Percentiles rank a stretch among this genome's conserved stretches.
Evolutionary conservation across 352 stramenopile species (phyloP).

Genomic region (Pythium sp.): DNA sequence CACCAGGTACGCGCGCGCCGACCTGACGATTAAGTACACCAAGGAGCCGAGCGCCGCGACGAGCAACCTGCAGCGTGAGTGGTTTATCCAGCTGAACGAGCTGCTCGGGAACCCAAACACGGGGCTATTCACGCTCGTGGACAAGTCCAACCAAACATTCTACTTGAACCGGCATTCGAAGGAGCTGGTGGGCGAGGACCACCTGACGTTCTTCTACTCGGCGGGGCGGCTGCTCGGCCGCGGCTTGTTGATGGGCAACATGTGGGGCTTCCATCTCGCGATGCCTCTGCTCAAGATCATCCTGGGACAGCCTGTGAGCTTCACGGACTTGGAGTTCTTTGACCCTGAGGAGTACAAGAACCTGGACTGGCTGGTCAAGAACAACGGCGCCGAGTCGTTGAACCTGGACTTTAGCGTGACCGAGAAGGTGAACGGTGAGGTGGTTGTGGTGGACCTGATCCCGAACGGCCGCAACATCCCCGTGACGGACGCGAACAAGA

Average conservation of each 20-base stretch:
- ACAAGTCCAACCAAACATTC: conserved; percentile 57
- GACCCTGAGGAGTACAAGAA: conserved; percentile 27
- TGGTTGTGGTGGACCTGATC: no score
- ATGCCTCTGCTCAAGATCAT: conserved; percentile 3
- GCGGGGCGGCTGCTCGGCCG: conserved; percentile 37
- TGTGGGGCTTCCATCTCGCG: conserved; percentile 1
- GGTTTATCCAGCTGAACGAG: conserved; percentile 80
- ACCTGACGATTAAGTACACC: no score
- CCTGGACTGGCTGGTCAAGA: conserved; percentile 22
- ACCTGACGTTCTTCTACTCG: conserved; percentile 62
- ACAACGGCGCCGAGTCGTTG: conserved; percentile 19
- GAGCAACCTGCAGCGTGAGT: conserved; percentile 52
- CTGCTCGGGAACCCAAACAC: conserved; percentile 40
- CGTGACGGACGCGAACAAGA: no score
- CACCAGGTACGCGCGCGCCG: no score
- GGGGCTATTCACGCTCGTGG: conserved; percentile 53
- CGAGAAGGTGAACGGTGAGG: conserved; percentile 3
- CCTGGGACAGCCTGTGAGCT: conserved; percentile 13
- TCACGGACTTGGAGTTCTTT: conserved; percentile 83
- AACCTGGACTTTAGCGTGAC: conserved; percentile 24
- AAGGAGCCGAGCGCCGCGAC: no score
- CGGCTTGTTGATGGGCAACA: no score
- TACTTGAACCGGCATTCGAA: conserved; percentile 64
- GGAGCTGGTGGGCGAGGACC: conserved; percentile 47
- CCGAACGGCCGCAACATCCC: no score